Percentiles rank a stretch among this genome's conserved stretches.
Evolutionary conservation across 164 flowering plant species (phyloP).

Genomic region (Magnolia sinica): DNA sequence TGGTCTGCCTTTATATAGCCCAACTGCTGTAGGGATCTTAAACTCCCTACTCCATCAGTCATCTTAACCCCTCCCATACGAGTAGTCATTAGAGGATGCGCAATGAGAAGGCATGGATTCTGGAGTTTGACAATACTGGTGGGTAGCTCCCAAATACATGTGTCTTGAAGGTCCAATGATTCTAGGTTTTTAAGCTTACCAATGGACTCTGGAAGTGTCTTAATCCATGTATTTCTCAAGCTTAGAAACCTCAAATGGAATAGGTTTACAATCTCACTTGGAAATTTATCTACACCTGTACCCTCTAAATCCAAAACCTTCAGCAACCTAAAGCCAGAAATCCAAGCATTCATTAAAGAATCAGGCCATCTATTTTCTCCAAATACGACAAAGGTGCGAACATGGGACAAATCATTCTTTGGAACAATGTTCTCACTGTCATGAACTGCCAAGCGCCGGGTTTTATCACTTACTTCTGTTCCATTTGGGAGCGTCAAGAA

Average conservation of each 20-base stretch:
- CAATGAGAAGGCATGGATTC: slow-evolving; percentile 8
- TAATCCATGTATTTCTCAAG: background rate
- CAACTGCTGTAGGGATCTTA: slow-evolving; percentile 10
- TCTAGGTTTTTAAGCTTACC: background rate
- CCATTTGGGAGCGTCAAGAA: background rate
- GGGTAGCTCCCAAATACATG: slow-evolving; percentile 6
- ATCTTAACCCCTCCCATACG: slow-evolving; percentile 1
- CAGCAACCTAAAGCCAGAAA: slow-evolving; percentile 4
- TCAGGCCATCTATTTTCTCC: background rate
- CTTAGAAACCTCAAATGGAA: background rate
- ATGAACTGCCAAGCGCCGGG: slow-evolving; percentile 27
- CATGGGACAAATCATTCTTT: background rate
- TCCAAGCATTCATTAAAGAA: background rate
- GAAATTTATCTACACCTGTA: background rate
- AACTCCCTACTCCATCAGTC: background rate
- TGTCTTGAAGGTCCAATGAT: background rate
- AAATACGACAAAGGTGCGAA: background rate
- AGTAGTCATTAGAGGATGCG: no score
- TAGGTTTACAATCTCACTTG: background rate
- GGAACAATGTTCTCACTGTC: slow-evolving; percentile 8
- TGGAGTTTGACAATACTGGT: slow-evolving; percentile 4
- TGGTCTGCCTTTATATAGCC: slow-evolving; percentile 4
- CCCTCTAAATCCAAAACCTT: slow-evolving; percentile 6
- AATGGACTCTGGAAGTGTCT: background rate
- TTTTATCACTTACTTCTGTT: background rate